phyloP scores from a whole-genome alignment of 2,329 filamentous ascomycete genomes.

The Coniochaeta ligniaria region DNA sequence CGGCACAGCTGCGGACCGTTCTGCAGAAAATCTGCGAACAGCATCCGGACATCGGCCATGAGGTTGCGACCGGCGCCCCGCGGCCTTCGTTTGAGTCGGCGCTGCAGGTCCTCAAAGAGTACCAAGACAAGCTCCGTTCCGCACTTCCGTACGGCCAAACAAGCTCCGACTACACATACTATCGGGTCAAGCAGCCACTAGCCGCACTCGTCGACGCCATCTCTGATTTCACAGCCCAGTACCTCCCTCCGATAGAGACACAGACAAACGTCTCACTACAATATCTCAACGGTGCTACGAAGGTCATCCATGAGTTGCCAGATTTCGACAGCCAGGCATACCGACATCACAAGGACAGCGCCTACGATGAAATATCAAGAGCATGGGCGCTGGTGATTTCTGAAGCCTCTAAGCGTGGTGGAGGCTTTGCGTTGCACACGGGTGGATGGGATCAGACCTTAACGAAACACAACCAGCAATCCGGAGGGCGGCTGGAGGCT shows the following conservation, averaged over 20 bases:
- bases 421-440: conserved; percentile 81
- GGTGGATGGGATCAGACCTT: conserved; percentile 90
- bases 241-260: conserved; percentile 82
- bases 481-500: conserved; percentile 70
- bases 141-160: conserved; percentile 82
- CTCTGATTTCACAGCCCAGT: conserved; percentile 91
- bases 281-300: conserved; percentile 84
- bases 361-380: conserved; percentile 91
- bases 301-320: conserved; percentile 81
- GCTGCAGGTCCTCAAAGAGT: conserved; percentile 71
- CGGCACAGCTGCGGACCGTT: conserved; percentile 73
- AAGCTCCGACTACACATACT: conserved; percentile 89
- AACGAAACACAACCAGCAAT: conserved; percentile 79
- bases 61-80: conserved; percentile 78
- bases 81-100: conserved; percentile 79
- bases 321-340: conserved; percentile 86
- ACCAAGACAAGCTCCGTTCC: conserved; percentile 69
- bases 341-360: conserved; percentile 87
- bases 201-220: conserved; percentile 79
- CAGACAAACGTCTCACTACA: conserved; percentile 77
- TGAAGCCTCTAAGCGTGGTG: conserved; percentile 84
- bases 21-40: conserved; percentile 88
- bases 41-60: conserved; percentile 76
- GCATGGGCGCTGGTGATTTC: conserved; percentile 90
- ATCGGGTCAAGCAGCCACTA: conserved; percentile 78